These are phyloP conservation scores for Plectosphaerella plurivora DNA, from an alignment of 2,329 filamentous ascomycete genomes.

Conservation along the genomic window DNA sequence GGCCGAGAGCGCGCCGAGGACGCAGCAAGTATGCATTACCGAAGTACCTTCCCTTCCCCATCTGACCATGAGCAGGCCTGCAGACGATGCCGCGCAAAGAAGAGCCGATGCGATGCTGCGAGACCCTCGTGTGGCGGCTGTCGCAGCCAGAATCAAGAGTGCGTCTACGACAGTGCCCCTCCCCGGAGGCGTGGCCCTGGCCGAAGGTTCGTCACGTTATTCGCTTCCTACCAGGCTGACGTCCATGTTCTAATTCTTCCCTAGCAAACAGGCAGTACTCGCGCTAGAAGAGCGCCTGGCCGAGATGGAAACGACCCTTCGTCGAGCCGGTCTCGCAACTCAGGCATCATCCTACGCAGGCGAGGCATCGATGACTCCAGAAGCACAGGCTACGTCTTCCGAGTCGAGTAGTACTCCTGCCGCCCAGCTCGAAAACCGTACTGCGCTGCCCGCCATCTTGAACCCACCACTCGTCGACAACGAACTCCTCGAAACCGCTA, in stretches of 20 bases:
- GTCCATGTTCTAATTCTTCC: not conserved
- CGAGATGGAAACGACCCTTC: slow-evolving; percentile 9
- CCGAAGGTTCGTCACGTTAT: slow-evolving; percentile 1
- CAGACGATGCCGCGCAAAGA: slow-evolving; percentile 10
- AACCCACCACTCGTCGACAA: not conserved
- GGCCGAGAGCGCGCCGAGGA: not conserved
- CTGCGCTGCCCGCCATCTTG: no score
- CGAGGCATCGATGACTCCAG: not conserved
- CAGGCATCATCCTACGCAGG: not conserved
- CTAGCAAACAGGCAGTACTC: slow-evolving; percentile 10
- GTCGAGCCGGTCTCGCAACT: not conserved
- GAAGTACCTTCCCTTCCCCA: not conserved
- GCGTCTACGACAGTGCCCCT: slow-evolving; percentile 6
- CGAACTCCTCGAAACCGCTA: no score
- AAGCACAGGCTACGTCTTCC: not conserved
- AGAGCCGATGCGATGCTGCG: slow-evolving; percentile 10
- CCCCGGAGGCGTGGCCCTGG: slow-evolving; percentile 10
- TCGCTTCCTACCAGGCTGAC: no score
- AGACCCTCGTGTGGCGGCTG: slow-evolving; percentile 9
- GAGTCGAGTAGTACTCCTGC: no score
- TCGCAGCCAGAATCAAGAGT: slow-evolving; percentile 5
- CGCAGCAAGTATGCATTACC: not conserved
- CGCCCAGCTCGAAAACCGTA: not conserved
- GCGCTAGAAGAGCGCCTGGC: slow-evolving; percentile 10
- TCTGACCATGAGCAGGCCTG: slow-evolving; percentile 5